These are phyloP conservation scores for Isabelozyma pseudorhagii DNA, from an alignment of 805 yeast species.

Conservation along the genomic window DNA sequence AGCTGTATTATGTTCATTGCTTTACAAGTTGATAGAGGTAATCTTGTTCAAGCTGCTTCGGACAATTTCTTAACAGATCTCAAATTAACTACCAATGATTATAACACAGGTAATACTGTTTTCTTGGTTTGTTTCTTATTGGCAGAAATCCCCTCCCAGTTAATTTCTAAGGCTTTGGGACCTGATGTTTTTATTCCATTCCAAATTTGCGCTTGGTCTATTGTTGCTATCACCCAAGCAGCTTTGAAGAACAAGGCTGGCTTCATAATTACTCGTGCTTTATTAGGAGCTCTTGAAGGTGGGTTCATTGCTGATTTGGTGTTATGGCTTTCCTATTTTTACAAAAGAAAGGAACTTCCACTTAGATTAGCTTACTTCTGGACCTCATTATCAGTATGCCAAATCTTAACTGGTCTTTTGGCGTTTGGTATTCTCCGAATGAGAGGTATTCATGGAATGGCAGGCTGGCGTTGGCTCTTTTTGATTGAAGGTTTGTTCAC, in stretches of 20 bases:
- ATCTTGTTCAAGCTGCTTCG: slow-evolving; percentile 55
- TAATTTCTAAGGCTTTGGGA: slow-evolving; percentile 61
- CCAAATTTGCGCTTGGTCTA: slow-evolving; percentile 55
- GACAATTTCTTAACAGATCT: slow-evolving; percentile 55
- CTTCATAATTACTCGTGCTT: slow-evolving; percentile 47
- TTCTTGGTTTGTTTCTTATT: slow-evolving; percentile 49
- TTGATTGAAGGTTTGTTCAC: slow-evolving; percentile 60
- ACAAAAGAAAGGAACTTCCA: slow-evolving; percentile 55
- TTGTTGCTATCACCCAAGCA: slow-evolving; percentile 53
- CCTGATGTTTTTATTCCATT: slow-evolving; percentile 62
- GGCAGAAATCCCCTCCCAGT: slow-evolving; percentile 65
- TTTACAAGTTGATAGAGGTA: slow-evolving; percentile 57
- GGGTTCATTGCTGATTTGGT: slow-evolving; percentile 67
- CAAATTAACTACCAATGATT: slow-evolving; percentile 52
- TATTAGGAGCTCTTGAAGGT: slow-evolving; percentile 60
- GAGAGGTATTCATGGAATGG: slow-evolving; percentile 40
- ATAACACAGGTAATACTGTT: slow-evolving; percentile 57
- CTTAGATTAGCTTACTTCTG: slow-evolving; percentile 57
- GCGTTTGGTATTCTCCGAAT: slow-evolving; percentile 53
- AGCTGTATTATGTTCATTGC: slow-evolving; percentile 60
- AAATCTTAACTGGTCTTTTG: slow-evolving; percentile 34
- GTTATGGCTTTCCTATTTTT: slow-evolving; percentile 66
- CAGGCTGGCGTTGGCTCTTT: slow-evolving; percentile 66
- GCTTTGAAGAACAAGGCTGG: slow-evolving; percentile 38
- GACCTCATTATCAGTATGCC: slow-evolving; percentile 44